phyloP scores from a whole-genome alignment of 345 rosid genomes.

The Ceriops tagal region DNA sequence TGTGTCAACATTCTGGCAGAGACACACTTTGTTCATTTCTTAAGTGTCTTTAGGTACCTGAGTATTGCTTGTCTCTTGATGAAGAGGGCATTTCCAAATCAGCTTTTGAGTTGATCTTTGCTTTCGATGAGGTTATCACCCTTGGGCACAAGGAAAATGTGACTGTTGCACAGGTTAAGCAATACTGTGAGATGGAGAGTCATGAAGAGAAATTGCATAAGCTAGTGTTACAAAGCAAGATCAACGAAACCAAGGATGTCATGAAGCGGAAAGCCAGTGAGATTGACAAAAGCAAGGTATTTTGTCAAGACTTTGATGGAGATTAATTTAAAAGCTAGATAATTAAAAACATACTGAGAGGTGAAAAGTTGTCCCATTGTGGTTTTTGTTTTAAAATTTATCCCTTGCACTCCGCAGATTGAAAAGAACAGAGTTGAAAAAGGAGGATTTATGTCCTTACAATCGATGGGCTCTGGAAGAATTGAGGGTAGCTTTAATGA shows the following conservation, averaged over 20 bases:
- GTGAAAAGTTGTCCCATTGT: no score
- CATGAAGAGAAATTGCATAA: conserved; percentile 98
- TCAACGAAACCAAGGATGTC: conserved; percentile 93
- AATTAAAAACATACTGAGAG: no score
- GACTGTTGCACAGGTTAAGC: conserved; percentile 93
- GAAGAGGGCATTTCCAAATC: conserved; percentile 89
- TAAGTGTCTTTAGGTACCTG: conserved; percentile 78
- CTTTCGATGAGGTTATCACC: conserved; percentile 97
- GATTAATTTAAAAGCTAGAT: no score
- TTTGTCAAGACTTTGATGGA: not conserved
- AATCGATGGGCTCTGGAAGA: conserved; percentile 92
- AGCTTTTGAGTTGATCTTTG: conserved; percentile 88
- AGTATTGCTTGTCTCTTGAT: conserved; percentile 74
- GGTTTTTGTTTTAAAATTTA: no score
- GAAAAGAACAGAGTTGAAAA: conserved; percentile 87
- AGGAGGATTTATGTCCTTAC: conserved; percentile 84
- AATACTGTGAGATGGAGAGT: conserved; percentile 99
- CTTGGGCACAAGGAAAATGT: conserved; percentile 99
- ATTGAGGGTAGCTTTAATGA: conserved; percentile 81
- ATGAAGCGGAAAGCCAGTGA: conserved; percentile 99
- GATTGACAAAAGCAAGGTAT: conserved; percentile 98
- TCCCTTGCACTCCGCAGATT: conserved; percentile 42
- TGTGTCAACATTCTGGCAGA: not conserved
- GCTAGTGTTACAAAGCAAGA: conserved; percentile 92
- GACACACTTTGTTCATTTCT: conserved; percentile 34